phyloP scores from a whole-genome alignment of 164 flowering plant species.

The Chloranthus sessilifolius region DNA sequence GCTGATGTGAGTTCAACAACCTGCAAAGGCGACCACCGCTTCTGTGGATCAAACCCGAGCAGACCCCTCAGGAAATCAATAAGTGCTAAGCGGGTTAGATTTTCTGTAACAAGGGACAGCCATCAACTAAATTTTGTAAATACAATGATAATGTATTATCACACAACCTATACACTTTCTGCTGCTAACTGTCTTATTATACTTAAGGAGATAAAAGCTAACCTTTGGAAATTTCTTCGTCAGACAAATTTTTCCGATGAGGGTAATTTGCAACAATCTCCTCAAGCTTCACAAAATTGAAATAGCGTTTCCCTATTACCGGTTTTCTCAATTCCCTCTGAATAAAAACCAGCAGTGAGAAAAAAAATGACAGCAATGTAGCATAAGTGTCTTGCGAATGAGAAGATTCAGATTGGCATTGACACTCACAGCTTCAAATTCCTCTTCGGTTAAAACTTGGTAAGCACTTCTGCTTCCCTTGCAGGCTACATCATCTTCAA shows the following conservation, averaged over 20 bases:
- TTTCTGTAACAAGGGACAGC: constrained; percentile 44
- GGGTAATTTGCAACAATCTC: constrained; percentile 80
- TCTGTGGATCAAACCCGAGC: constrained; percentile 95
- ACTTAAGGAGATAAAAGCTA: constrained; percentile 8
- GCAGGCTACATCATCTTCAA: constrained; percentile 42
- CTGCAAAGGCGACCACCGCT: constrained; percentile 99
- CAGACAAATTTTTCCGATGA: constrained; percentile 54
- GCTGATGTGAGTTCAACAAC: constrained; percentile 25
- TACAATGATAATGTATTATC: background rate
- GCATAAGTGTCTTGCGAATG: background rate
- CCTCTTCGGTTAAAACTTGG: constrained; percentile 67
- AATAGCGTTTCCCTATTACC: constrained; percentile 84
- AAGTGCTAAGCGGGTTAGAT: constrained; percentile 67
- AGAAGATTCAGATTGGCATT: background rate
- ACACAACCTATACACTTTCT: background rate
- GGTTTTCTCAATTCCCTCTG: constrained; percentile 91
- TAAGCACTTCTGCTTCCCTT: constrained; percentile 47
- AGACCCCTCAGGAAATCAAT: constrained; percentile 94
- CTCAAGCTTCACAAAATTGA: constrained; percentile 76
- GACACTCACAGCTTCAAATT: constrained; percentile 87
- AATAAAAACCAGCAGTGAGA: constrained; percentile 6
- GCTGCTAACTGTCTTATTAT: background rate
- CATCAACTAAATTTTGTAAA: constrained; percentile 11
- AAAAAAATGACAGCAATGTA: background rate
- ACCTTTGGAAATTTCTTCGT: constrained; percentile 84